Evolutionary conservation across 2,329 filamentous ascomycete species (phyloP).

Genomic region (Biscogniauxia mediterranea): DNA sequence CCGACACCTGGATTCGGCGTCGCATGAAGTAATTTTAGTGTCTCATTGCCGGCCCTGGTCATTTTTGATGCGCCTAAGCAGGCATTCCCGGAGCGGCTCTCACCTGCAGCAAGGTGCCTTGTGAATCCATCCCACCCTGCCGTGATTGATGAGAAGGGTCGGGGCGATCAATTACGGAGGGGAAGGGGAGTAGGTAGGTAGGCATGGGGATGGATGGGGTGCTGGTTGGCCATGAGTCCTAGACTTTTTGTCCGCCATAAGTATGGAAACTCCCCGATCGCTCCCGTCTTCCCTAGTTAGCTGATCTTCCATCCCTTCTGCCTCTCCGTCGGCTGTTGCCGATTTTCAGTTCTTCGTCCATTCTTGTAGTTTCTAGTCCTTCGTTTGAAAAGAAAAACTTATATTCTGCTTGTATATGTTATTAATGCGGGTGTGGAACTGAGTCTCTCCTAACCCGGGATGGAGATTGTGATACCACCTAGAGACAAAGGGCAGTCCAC

Average conservation of each 20-base stretch:
- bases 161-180: not conserved
- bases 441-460: slow-evolving; percentile 17
- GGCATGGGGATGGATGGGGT: not conserved
- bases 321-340: not conserved
- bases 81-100: not conserved
- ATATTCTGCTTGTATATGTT: slow-evolving; percentile 18
- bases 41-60: not conserved
- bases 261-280: not conserved
- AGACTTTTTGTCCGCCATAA: not conserved
- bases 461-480: slow-evolving; percentile 26
- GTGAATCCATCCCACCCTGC: not conserved
- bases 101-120: not conserved
- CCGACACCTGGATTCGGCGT: not conserved
- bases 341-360: slow-evolving; percentile 11
- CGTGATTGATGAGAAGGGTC: not conserved
- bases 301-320: slow-evolving; percentile 2
- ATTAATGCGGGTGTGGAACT: slow-evolving; percentile 17
- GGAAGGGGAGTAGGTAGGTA: no score
- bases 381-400: slow-evolving; percentile 3
- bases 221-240: not conserved
- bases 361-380: slow-evolving; percentile 4
- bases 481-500: slow-evolving; percentile 24
- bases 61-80: not conserved
- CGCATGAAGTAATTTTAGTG: not conserved
- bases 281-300: slow-evolving; percentile 1